Evolutionary conservation across 2,329 filamentous ascomycete genomes (phyloP).

Genomic region (Colletotrichum phormii): DNA sequence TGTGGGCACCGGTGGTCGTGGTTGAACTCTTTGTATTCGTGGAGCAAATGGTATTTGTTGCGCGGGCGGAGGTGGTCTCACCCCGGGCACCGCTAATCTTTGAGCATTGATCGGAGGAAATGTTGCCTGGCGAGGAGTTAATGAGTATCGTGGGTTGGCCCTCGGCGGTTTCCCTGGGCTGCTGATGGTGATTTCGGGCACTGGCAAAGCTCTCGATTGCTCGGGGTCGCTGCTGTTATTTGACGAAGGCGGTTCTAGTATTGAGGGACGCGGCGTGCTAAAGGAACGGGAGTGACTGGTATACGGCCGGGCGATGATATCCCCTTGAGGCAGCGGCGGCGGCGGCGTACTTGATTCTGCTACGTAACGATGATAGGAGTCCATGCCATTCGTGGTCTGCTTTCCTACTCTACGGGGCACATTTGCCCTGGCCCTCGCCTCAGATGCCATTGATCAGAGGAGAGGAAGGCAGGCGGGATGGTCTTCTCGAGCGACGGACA

Average conservation of each 20-base stretch:
- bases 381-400: slow-evolving; percentile 35
- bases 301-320: slow-evolving; percentile 24
- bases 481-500: slow-evolving; percentile 7
- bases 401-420: slow-evolving; percentile 31
- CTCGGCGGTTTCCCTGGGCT: slow-evolving; percentile 16
- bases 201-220: neutral
- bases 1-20: neutral
- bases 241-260: neutral
- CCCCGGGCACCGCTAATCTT: slow-evolving; percentile 9
- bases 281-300: slow-evolving; percentile 34
- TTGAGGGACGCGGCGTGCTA: slow-evolving; percentile 32
- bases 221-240: neutral
- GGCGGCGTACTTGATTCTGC: slow-evolving; percentile 25
- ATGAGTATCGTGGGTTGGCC: slow-evolving; percentile 13
- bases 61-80: neutral
- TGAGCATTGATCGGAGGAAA: neutral
- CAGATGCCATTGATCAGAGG: slow-evolving; percentile 29
- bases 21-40: slow-evolving; percentile 1
- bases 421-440: slow-evolving; percentile 36
- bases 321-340: neutral
- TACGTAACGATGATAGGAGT: slow-evolving; percentile 38
- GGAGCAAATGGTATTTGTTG: neutral
- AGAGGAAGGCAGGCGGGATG: neutral
- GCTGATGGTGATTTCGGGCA: slow-evolving; percentile 27
- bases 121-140: slow-evolving; percentile 9